These are phyloP conservation scores for Pythium coloratum DNA, from an alignment of 352 stramenopile species.

Conservation along the genomic window DNA sequence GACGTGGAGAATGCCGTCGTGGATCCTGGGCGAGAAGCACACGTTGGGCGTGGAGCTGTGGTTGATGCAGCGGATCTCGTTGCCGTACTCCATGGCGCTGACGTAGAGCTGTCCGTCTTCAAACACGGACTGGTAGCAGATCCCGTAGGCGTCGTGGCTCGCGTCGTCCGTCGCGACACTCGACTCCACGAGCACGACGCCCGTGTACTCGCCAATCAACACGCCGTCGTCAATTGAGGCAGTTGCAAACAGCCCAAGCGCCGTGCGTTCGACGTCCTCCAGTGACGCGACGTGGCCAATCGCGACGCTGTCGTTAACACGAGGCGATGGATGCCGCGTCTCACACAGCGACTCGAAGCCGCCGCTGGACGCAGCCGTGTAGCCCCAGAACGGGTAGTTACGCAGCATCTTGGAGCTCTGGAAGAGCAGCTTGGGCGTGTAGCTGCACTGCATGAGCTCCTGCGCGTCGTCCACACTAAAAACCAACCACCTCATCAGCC, in stretches of 20 bases:
- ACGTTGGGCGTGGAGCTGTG: constrained; percentile 64
- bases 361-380: constrained; percentile 45
- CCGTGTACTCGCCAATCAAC: constrained; percentile 71
- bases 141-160: constrained; percentile 66
- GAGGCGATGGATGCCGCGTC: constrained; percentile 10
- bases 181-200: constrained; percentile 40
- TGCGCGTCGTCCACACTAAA: constrained; percentile 42
- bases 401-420: constrained; percentile 56
- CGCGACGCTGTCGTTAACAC: constrained; percentile 44
- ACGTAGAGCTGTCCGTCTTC: constrained; percentile 67
- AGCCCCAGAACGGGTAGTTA: constrained; percentile 81
- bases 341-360: constrained; percentile 28
- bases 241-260: constrained; percentile 64
- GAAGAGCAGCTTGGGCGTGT: constrained; percentile 66
- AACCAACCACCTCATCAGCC: neutral
- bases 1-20: constrained; percentile 66
- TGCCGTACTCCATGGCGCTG: constrained; percentile 68
- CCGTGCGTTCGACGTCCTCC: constrained; percentile 37
- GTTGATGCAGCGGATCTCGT: constrained; percentile 78
- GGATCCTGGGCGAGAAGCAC: constrained; percentile 61
- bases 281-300: constrained; percentile 57
- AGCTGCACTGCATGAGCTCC: constrained; percentile 70
- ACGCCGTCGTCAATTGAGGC: constrained; percentile 37
- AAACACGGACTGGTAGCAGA: constrained; percentile 73
- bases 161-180: neutral